These are phyloP conservation scores for Peniophora sp. DNA, from an alignment of 1,284 basidiomycete genomes.

Conservation along the genomic window DNA sequence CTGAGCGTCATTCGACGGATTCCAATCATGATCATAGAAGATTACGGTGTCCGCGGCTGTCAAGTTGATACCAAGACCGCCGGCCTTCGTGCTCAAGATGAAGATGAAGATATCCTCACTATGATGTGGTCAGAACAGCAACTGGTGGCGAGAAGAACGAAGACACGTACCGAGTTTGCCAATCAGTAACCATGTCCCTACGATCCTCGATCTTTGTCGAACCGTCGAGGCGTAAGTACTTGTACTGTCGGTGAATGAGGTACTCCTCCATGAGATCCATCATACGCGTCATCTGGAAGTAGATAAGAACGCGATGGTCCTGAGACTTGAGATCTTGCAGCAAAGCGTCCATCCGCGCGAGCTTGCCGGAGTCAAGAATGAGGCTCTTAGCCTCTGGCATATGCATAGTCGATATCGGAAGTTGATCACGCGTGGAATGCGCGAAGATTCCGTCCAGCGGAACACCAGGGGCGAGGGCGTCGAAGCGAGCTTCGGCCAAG, in stretches of 20 bases:
- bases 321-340: constrained; percentile 89
- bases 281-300: constrained; percentile 99
- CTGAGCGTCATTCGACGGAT: constrained; percentile 98
- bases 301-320: constrained; percentile 92
- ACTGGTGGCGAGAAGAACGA: too few species aligned
- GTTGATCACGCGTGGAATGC: constrained; percentile 64
- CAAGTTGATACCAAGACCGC: constrained; percentile 96
- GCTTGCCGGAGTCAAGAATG: constrained; percentile 95
- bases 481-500: constrained; percentile 44
- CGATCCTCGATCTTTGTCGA: constrained; percentile 94
- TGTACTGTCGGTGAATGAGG: constrained; percentile 95
- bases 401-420: constrained; percentile 82
- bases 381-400: constrained; percentile 94
- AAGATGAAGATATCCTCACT: constrained; percentile 96
- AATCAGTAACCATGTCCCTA: constrained; percentile 98
- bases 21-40: constrained; percentile 99
- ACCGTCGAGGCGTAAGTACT: constrained; percentile 94
- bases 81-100: constrained; percentile 92
- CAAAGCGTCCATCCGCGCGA: constrained; percentile 84
- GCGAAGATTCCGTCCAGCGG: constrained; percentile 65
- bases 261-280: constrained; percentile 99
- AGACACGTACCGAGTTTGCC: constrained; percentile 85
- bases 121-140: constrained; percentile 7
- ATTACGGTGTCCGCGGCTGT: constrained; percentile 97
- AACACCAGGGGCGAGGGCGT: constrained; percentile 57